Base-by-base conservation (phyloP, 805 yeast genomes). In the Sungouiella thailandica region DNA sequence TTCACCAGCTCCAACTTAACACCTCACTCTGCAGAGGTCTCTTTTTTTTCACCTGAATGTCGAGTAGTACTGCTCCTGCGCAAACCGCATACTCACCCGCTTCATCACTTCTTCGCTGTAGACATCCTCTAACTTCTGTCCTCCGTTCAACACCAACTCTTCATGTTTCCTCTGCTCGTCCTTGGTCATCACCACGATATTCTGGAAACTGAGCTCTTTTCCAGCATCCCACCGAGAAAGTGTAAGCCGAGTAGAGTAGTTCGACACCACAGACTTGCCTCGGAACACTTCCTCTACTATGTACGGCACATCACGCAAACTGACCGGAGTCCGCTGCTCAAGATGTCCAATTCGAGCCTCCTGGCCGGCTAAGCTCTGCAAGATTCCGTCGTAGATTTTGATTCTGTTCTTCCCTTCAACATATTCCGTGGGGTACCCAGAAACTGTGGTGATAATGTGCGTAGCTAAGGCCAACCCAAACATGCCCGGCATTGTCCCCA, bases 401-500 rank as follows among this genome's bases (percentile, higher is more conserved):
- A 76, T 76, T 49, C 97, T 73, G 55, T 84, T 84, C 55, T 87
- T 88, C 7, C 95, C 96, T 46, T 87, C 95, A 27, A 86, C 76
- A 32, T 95, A 93, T 42, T 90, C 96, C 34, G 82, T 77, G 16
- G 94, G 93, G 55, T 93, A 93, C 1, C 93, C 96, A 1, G 95
- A 78, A 7, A 87, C 78, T 3, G 72, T 61, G 2, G 95, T 83
- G 23, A 93, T 60, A 15, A 93, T 65, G 61, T 85, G 80, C 1
- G 96, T 83, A 3, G 96, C 94, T 36, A 90, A 74, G 0, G 96
- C 76, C 30, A 93, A 70, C 1, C 97, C 99, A 64, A 93, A 93
- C 60, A 90, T 82, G 7, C 93, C 97, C 1, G 99, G 99, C 82
- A 93, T 78, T 0, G 98, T 86, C 3, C 98, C 97, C 43, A 93